Percentiles rank a stretch among this genome's conserved stretches.
Evolutionary conservation across 169 alveolate genomes (phyloP).

Genomic region (Plasmodium vinckei): DNA sequence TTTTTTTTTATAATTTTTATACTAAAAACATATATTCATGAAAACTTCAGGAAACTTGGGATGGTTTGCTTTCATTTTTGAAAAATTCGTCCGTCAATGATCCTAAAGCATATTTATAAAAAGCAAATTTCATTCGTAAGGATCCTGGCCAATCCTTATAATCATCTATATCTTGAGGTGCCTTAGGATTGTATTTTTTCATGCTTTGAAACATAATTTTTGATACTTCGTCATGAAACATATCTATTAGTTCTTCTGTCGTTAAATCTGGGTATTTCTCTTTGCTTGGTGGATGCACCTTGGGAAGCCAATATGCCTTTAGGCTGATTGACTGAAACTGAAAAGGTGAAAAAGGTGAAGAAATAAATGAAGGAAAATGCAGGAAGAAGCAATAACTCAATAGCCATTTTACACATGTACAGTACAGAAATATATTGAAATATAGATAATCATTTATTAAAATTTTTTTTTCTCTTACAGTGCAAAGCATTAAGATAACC

Average conservation of each 20-base stretch:
- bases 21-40: too few species aligned
- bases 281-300: slow-evolving; percentile 52
- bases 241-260: slow-evolving; percentile 40
- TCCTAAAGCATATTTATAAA: slow-evolving; percentile 61
- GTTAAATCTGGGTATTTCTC: slow-evolving; percentile 34
- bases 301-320: slow-evolving; percentile 58
- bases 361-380: not conserved
- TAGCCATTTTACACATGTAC: not conserved
- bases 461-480: slow-evolving; percentile 6
- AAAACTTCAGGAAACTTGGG: slow-evolving; percentile 5
- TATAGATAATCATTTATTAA: too few species aligned
- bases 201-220: slow-evolving; percentile 63
- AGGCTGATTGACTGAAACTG: slow-evolving; percentile 34
- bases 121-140: slow-evolving; percentile 27
- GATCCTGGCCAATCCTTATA: slow-evolving; percentile 76
- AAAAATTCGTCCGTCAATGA: slow-evolving; percentile 27
- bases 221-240: slow-evolving; percentile 71
- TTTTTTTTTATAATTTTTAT: too few species aligned
- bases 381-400: not conserved
- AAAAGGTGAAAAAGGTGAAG: not conserved
- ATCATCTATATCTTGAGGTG: slow-evolving; percentile 68
- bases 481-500: slow-evolving; percentile 15
- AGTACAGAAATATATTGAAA: too few species aligned
- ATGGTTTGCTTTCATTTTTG: slow-evolving; percentile 20
- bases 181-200: slow-evolving; percentile 58